phyloP scores from a whole-genome alignment of 2,329 filamentous ascomycete genomes.

The Diaporthe sp. region DNA sequence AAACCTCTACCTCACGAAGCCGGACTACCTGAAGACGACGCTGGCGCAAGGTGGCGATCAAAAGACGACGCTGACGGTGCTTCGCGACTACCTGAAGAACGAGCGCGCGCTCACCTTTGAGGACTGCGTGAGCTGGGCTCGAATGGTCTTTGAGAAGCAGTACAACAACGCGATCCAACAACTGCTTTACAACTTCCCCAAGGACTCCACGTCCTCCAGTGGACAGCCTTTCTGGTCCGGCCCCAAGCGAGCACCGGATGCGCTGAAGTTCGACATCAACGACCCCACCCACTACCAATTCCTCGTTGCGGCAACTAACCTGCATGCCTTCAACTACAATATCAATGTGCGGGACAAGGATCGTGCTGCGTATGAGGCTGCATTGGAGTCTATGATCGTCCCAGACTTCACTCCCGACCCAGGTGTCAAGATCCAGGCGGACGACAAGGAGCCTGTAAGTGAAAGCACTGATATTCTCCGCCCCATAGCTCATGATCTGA shows the following conservation, averaged over 20 bases:
- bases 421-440: slow-evolving; percentile 95
- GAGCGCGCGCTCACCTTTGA: slow-evolving; percentile 94
- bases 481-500: slow-evolving; percentile 17
- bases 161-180: slow-evolving; percentile 98
- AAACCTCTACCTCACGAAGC: slow-evolving; percentile 92
- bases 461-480: background rate
- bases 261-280: slow-evolving; percentile 87
- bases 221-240: slow-evolving; percentile 98
- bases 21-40: slow-evolving; percentile 88
- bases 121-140: slow-evolving; percentile 96
- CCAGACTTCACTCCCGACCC: slow-evolving; percentile 94
- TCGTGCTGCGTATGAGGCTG: slow-evolving; percentile 80
- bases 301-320: slow-evolving; percentile 87
- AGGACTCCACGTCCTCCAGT: slow-evolving; percentile 88
- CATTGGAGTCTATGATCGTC: slow-evolving; percentile 93
- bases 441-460: slow-evolving; percentile 88
- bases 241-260: slow-evolving; percentile 94
- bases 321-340: slow-evolving; percentile 98
- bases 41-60: slow-evolving; percentile 95
- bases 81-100: slow-evolving; percentile 90
- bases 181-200: slow-evolving; percentile 96
- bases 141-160: slow-evolving; percentile 93
- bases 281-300: slow-evolving; percentile 92
- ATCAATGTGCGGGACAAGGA: slow-evolving; percentile 87
- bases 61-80: slow-evolving; percentile 91